Base-by-base conservation (phyloP, 2,329 filamentous ascomycete genomes). In the Exophiala calicioides region DNA sequence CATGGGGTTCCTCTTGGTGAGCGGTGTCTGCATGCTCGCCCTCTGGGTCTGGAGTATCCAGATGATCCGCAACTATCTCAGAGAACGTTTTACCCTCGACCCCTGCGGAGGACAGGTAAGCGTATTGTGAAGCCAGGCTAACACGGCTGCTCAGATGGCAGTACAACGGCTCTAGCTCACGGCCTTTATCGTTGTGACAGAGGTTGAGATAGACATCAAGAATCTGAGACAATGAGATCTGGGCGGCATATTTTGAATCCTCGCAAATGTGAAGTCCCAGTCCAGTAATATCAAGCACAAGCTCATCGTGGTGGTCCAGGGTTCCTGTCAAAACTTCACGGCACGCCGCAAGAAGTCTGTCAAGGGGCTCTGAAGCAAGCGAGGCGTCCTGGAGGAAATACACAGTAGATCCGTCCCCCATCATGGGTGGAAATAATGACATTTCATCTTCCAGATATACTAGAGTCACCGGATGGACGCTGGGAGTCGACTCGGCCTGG, bases 121-220 rank as follows among this genome's bases (percentile, higher is more conserved):
- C 65, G 21, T 85, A 64, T 46, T 78, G 74, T 32, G 72, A 71
- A 3, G 69, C 65, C 58, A 84, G 77, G 36, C 75, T 77, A 30
- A 74, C 66, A 58, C 76, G 79, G 15, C 73, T 75, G 41, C 68
- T 70, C 39, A 86, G 68, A 7, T 71, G 72, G 44, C 85, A 67
- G 56, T 81, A 79, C n/a, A 85, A 69, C 12, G 80, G 76, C 23
- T 77, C 72, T 2, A 75, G 73, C 16, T 72, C 63, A 41, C 73
- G 66, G 30, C 71, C 63, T 18, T 74, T 78, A 60, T 85, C 82
- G 58, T 85, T 82, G 23, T 71, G 71, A 54, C 78, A 74, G 34
- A 87, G 67, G 12, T 72, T 69, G 47, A 82, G 64, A 58, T 83
- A 84, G 34, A 84, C 62, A 41, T 79, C 72, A 48, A 85, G 65